Evolutionary conservation across 768 basidiomycete species (phyloP).

Genomic region (Mycena pura): DNA sequence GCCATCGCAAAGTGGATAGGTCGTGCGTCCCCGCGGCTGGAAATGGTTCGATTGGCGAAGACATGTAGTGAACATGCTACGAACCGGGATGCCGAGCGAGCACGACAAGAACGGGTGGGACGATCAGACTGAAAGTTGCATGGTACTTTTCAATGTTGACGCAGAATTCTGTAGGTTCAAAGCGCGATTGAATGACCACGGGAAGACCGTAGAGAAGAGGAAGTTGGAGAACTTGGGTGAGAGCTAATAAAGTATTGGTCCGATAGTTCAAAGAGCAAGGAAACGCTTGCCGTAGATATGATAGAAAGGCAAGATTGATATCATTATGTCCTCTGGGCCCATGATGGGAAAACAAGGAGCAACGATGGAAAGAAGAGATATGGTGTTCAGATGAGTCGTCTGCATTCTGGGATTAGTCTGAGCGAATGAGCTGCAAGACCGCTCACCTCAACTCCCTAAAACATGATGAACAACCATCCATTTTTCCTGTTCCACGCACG

Average conservation of each 20-base stretch:
- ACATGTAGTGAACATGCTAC: slow-evolving; percentile 18
- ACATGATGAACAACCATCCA: background rate
- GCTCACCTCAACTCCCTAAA: slow-evolving; percentile 16
- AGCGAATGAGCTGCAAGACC: background rate
- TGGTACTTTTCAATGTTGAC: slow-evolving; percentile 58
- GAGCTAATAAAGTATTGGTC: background rate
- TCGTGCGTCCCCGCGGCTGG: slow-evolving; percentile 58
- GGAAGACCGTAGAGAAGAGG: slow-evolving; percentile 49
- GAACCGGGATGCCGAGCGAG: slow-evolving; percentile 60
- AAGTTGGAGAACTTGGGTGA: slow-evolving; percentile 45
- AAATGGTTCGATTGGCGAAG: background rate
- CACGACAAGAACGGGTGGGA: slow-evolving; percentile 70
- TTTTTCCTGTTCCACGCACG: background rate
- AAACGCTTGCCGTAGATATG: slow-evolving; percentile 32
- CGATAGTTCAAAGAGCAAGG: no score
- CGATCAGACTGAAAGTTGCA: slow-evolving; percentile 54
- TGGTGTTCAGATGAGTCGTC: slow-evolving; percentile 61
- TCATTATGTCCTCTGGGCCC: slow-evolving; percentile 47
- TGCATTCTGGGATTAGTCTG: slow-evolving; percentile 11
- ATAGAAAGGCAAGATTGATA: slow-evolving; percentile 55
- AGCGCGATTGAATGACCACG: slow-evolving; percentile 55
- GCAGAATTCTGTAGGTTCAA: slow-evolving; percentile 61
- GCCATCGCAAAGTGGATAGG: slow-evolving; percentile 51
- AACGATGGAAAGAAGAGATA: slow-evolving; percentile 50
- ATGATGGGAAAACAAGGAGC: slow-evolving; percentile 40